Percentiles rank a stretch among this genome's conserved stretches.
These are phyloP conservation scores for Eucalyptus cladocalyx DNA, from an alignment of 345 rosid genomes.

Conservation along the genomic window DNA sequence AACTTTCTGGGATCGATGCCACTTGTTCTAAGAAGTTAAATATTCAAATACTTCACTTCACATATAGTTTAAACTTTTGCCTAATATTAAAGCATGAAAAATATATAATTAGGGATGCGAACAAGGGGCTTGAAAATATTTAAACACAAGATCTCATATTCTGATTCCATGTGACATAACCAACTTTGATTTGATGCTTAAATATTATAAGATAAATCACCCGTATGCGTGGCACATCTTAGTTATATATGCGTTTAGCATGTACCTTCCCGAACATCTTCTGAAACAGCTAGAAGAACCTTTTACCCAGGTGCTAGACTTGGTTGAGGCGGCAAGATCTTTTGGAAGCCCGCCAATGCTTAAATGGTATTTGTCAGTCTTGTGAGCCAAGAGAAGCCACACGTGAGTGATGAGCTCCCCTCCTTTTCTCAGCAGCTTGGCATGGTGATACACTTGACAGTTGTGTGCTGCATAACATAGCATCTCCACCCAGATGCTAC, in stretches of 20 bases:
- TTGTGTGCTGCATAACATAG: neutral
- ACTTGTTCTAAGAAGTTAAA: no score
- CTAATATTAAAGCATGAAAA: no score
- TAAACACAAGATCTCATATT: neutral
- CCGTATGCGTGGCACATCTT: neutral
- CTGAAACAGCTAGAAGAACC: neutral
- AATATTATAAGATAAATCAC: neutral
- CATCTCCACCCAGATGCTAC: slow-evolving; percentile 1
- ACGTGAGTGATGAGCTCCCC: slow-evolving; percentile 4
- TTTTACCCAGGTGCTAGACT: neutral
- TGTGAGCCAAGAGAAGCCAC: slow-evolving; percentile 1
- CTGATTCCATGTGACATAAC: neutral
- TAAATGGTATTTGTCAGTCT: neutral
- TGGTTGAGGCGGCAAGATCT: neutral
- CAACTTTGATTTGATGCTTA: neutral
- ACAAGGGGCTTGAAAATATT: neutral
- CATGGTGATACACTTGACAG: neutral
- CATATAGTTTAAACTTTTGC: no score
- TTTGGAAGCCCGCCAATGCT: neutral
- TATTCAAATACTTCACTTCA: no score
- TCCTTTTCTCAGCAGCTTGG: neutral
- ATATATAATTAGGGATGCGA: neutral
- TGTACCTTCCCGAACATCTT: neutral
- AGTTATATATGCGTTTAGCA: neutral
- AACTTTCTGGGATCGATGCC: no score